Conservation (phyloP, 2,329 filamentous ascomycete genomes). For the Colletotrichum viniferum region DNA sequence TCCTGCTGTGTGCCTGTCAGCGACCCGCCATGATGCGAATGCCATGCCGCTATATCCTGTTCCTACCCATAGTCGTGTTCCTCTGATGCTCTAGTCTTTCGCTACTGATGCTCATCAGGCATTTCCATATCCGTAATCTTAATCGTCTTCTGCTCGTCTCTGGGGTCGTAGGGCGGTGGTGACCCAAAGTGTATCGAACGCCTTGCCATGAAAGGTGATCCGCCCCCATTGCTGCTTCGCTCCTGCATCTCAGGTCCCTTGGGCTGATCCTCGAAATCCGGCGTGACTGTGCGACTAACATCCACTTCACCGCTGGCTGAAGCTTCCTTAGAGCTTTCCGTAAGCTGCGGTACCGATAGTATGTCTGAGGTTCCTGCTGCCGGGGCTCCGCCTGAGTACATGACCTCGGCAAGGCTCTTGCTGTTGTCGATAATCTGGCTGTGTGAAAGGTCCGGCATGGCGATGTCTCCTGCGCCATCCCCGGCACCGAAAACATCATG, state of each 20-base stretch:
- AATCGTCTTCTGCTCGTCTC: constrained; percentile 23
- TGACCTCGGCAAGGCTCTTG: not conserved
- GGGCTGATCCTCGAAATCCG: constrained; percentile 15
- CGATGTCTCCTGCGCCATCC: constrained; percentile 25
- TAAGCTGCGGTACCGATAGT: constrained; percentile 16
- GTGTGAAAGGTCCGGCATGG: constrained; percentile 28
- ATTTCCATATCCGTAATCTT: constrained; percentile 45
- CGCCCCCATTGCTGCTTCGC: constrained; percentile 27
- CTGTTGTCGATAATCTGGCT: not conserved
- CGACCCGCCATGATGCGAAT: not conserved
- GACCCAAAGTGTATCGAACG: constrained; percentile 3
- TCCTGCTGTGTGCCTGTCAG: not conserved
- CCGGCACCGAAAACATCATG: constrained; percentile 30
- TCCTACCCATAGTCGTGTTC: not conserved
- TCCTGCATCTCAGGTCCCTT: constrained; percentile 52
- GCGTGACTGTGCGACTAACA: constrained; percentile 20
- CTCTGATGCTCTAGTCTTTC: not conserved
- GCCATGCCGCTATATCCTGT: not conserved
- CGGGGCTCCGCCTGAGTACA: constrained; percentile 6
- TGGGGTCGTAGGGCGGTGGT: constrained; percentile 7
- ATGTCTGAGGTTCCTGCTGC: constrained; percentile 21
- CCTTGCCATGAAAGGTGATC: constrained; percentile 29
- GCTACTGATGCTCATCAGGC: constrained; percentile 26
- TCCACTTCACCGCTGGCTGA: constrained; percentile 20
- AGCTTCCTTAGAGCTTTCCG: constrained; percentile 5